phyloP scores from a whole-genome alignment of 768 basidiomycete genomes.

The Fibroporia radiculosa region DNA sequence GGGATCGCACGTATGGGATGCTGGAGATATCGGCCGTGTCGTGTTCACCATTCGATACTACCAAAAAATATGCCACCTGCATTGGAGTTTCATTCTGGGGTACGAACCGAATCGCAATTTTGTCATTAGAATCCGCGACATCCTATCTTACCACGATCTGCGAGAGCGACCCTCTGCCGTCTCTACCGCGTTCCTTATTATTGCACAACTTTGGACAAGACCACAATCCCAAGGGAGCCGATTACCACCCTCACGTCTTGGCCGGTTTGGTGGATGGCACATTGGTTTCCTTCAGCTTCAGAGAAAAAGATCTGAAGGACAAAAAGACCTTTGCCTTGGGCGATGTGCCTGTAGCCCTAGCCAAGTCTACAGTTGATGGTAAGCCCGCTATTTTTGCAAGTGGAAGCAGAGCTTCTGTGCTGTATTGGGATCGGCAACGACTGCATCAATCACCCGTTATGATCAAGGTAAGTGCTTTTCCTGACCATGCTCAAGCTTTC shows the following conservation, averaged over 20 bases:
- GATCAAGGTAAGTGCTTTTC: conserved; percentile 42
- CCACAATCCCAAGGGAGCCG: conserved; percentile 25
- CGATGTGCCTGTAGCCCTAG: conserved; percentile 54
- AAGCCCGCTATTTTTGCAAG: conserved; percentile 58
- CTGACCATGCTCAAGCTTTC: not conserved
- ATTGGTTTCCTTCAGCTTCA: conserved; percentile 46
- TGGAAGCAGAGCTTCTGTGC: conserved; percentile 59
- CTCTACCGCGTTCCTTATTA: conserved; percentile 38
- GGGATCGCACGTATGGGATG: conserved; percentile 2
- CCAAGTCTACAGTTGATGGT: conserved; percentile 46
- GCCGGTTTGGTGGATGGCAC: conserved; percentile 74
- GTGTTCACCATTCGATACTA: conserved; percentile 45
- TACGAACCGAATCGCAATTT: conserved; percentile 52
- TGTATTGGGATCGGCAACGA: conserved; percentile 60
- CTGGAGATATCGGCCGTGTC: conserved; percentile 67
- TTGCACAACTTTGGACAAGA: conserved; percentile 51
- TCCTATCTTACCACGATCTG: conserved; percentile 22
- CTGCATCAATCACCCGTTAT: conserved; percentile 64
- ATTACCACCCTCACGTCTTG: conserved; percentile 49
- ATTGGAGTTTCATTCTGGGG: conserved; percentile 75
- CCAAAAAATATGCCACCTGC: conserved; percentile 36
- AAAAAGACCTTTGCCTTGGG: conserved; percentile 61
- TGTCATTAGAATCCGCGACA: conserved; percentile 28
- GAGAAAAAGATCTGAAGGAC: conserved; percentile 29
- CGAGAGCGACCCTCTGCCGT: conserved; percentile 32